Conservation (phyloP, 345 rosid species). For the Salix dunnii region DNA sequence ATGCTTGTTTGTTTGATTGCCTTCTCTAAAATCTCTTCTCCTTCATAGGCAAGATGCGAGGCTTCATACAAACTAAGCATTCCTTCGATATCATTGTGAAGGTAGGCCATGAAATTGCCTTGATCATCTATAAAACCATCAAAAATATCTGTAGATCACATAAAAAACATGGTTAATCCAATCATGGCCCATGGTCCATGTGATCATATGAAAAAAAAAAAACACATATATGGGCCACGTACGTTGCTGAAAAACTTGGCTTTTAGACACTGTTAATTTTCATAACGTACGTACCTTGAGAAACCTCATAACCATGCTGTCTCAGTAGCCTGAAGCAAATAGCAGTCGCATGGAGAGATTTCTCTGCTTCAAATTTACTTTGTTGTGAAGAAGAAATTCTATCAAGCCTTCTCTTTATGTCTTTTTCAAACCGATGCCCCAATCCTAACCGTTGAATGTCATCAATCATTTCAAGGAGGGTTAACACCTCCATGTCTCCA, state of each 20-base stretch:
- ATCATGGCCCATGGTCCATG: too few species aligned
- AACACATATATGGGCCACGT: too few species aligned
- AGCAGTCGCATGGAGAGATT: conserved; percentile 27
- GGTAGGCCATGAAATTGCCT: conserved; percentile 14
- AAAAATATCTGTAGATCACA: conserved; percentile 28
- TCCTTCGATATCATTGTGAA: conserved; percentile 21
- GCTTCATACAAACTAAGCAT: conserved; percentile 45
- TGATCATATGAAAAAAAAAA: neutral
- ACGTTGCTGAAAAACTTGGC: too few species aligned
- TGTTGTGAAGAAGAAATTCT: conserved; percentile 1
- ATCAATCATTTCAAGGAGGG: conserved; percentile 36
- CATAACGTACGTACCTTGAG: conserved; percentile 37
- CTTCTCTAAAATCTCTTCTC: conserved; percentile 32
- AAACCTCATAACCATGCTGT: conserved; percentile 37
- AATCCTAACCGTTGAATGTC: conserved; percentile 44
- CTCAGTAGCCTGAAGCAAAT: conserved; percentile 45
- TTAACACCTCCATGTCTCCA: conserved; percentile 8
- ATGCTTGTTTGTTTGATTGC: conserved; percentile 12
- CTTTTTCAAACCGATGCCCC: conserved; percentile 29
- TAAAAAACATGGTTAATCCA: neutral
- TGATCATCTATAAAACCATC: conserved; percentile 23
- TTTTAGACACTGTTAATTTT: neutral
- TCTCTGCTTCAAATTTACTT: neutral
- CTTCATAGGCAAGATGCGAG: conserved; percentile 31
- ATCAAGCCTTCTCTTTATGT: conserved; percentile 24